Evolutionary conservation across 768 basidiomycete genomes (phyloP), one percentile per base, ranked within the genome.

Genomic region (Boletus rubroflammeus): DNA sequence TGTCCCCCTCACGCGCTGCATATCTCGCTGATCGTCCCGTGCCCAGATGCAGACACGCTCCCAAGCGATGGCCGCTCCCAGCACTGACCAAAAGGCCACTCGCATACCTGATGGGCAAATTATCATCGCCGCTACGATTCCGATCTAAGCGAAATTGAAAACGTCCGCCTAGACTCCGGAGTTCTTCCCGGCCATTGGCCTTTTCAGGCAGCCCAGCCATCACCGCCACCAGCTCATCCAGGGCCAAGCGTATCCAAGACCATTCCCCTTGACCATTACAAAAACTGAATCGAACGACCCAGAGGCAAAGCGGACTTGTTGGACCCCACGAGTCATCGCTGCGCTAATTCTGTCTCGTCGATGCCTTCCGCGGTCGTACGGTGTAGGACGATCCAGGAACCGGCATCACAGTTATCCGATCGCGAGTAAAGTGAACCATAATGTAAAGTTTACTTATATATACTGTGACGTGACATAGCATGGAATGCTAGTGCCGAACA

Each of bases 91-190:
- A 49, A 56, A 31, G 51, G 43, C 5, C 38, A 49, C 56, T 51
- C 53, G 21, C 59, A 53, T 58, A 34, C 51, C 53, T 13, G 51
- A 53, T 62, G 50, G 49, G 44, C 53, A 48, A 52, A 54, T n/a
- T 41, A 26, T 62, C 67, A 63, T 53, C 57, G 65, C 62, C 62
- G 58, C 66, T 28, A 39, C 46, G 55, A 60, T 51, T 59, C 62
- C 64, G 59, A 71, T 69, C 68, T 63, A 68, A 60, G 57, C 68
- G 67, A 69, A 59, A 65, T 67, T 44, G 55, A 63, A 54, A 56
- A 62, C 53, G 2, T 41, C 56, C 62, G 54, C 54, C 57, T 31
- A 39, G 41, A 35, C 39, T 47, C 51, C 38, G 45, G 54, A 32
- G 42, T 53, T 56, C 57, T 58, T 43, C 45, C 57, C 57, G 50